Evolutionary conservation across 257 asterid species (phyloP).

Genomic region (Solanum arcanum): DNA sequence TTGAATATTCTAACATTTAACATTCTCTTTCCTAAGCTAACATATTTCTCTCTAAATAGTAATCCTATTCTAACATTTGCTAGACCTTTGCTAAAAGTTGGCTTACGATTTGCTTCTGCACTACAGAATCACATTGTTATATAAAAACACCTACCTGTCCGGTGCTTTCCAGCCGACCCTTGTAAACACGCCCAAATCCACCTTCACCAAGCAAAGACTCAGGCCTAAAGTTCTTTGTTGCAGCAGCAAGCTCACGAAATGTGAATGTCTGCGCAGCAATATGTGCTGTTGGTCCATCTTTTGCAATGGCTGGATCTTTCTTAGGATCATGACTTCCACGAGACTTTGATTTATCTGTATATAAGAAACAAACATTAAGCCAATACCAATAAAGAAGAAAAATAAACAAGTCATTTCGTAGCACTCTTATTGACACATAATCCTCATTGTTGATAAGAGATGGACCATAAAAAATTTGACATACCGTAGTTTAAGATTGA

Average conservation of each 20-base stretch:
- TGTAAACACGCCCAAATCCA: slow-evolving; percentile 92
- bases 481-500: neutral
- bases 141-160: slow-evolving; percentile 53
- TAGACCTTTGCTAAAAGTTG: neutral
- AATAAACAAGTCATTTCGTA: neutral
- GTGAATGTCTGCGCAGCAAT: slow-evolving; percentile 92
- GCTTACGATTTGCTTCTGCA: neutral
- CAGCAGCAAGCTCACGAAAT: slow-evolving; percentile 81
- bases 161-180: slow-evolving; percentile 65
- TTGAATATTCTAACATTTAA: neutral
- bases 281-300: slow-evolving; percentile 62
- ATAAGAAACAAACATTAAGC: neutral
- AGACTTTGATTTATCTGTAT: slow-evolving; percentile 55
- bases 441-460: neutral
- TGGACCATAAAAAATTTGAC: neutral
- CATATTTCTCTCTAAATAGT: neutral
- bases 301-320: slow-evolving; percentile 49
- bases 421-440: neutral
- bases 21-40: neutral
- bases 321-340: slow-evolving; percentile 48
- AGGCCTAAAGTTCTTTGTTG: slow-evolving; percentile 66
- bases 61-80: neutral
- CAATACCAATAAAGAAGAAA: neutral
- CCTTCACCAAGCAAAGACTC: slow-evolving; percentile 90
- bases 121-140: neutral